Evolutionary conservation across 495 filamentous ascomycete genomes (phyloP), one percentile per base, ranked within the genome.

Genomic region (Neurospora sp.): DNA sequence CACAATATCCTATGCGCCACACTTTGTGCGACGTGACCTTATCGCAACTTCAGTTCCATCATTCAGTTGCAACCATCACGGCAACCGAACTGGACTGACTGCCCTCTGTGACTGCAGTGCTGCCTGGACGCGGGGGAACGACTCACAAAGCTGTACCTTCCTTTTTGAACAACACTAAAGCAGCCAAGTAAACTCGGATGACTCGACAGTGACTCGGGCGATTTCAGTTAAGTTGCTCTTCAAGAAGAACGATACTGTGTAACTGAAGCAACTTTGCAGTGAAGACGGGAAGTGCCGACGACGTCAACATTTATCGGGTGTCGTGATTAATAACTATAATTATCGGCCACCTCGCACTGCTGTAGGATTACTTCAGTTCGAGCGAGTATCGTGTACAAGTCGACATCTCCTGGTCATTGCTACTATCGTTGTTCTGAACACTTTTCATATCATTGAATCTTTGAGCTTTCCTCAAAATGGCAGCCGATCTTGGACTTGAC

Each of bases 401-500:
- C 3, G 54, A 8, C 54, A 66, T 66, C 14, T 66, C 54, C 54
- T 66, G 27, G 54, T 35, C 14, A 14, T 66, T 66, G 7, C 6
- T 62, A 31, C 23, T 35, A 18, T 62, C 70, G 69, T 70, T 39
- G 42, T 71, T 46, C 16, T 39, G 38, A 38, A 16, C 71, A 1
- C 44, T 46, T 41, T 42, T 20, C 39, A 35, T 18, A 5, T 38
- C 54, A 44, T 18, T 12, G 37, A 46, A 20, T 54, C 16, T 20
- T 14, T 42, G 71, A 31, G 20, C 23, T 31, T 44, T 11, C n/a
- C 71, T 39, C 69, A 75, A 6, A 10, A 88, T 88, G 86, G 81
- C 54, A 31, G 27, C 84, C n/a, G 87, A 88, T 35, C 84, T 86
- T 74, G 89, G 91, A 71, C 83, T 93, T 16, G 84, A 87, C 31